Conservation (phyloP, 2,329 filamentous ascomycete species). For the Neofusicoccum parvum region DNA sequence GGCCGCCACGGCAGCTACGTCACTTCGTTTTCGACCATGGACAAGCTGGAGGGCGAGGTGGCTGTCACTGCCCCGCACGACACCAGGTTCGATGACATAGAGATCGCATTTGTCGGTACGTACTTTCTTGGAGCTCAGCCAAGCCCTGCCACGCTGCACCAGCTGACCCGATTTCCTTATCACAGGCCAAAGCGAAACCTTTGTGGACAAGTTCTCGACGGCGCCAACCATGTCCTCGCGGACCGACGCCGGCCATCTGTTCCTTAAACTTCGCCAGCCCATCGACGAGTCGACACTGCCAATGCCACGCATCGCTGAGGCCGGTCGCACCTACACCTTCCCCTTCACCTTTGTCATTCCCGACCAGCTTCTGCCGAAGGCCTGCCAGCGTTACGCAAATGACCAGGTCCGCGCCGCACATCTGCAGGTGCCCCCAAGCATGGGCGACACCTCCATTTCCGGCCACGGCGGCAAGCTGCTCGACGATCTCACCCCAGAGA, state of each 20-base stretch:
- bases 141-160: background rate
- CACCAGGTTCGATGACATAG: slow-evolving; percentile 59
- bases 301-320: slow-evolving; percentile 55
- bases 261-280: slow-evolving; percentile 64
- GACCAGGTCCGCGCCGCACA: slow-evolving; percentile 58
- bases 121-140: slow-evolving; percentile 15
- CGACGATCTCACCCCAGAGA: slow-evolving; percentile 65
- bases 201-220: slow-evolving; percentile 57
- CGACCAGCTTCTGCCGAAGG: slow-evolving; percentile 59
- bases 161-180: slow-evolving; percentile 24
- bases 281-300: slow-evolving; percentile 57
- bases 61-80: slow-evolving; percentile 54
- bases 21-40: slow-evolving; percentile 58
- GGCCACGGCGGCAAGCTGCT: slow-evolving; percentile 53
- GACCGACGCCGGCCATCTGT: slow-evolving; percentile 60
- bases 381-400: slow-evolving; percentile 59
- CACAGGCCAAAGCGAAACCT: slow-evolving; percentile 53
- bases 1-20: slow-evolving; percentile 37
- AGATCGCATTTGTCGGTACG: slow-evolving; percentile 61
- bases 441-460: slow-evolving; percentile 60
- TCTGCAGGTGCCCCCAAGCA: slow-evolving; percentile 61
- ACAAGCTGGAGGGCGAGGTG: slow-evolving; percentile 58
- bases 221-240: slow-evolving; percentile 56
- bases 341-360: slow-evolving; percentile 68
- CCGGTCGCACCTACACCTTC: slow-evolving; percentile 59